A percentile compares a stretch with the other conserved stretches of the same genome.
These are phyloP conservation scores for Chlamydomonas sp. DNA, from an alignment of 139 green algal genomes.

Conservation along the genomic window DNA sequence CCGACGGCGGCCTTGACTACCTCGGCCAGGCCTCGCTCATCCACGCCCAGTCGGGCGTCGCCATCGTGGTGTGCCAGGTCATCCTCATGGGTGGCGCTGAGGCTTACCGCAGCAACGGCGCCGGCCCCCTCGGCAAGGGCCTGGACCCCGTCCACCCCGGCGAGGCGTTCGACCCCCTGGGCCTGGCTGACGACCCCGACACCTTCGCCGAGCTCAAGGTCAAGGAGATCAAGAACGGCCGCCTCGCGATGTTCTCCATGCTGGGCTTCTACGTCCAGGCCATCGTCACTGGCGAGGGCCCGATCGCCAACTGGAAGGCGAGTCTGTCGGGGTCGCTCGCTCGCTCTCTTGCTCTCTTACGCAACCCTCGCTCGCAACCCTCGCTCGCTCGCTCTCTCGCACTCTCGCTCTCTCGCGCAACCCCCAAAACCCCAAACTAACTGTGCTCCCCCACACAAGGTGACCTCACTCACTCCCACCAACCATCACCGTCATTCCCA, in stretches of 20 bases:
- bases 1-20: slow-evolving; percentile 83
- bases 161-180: slow-evolving; percentile 84
- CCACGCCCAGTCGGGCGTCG: slow-evolving; percentile 92
- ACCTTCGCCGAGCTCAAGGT: slow-evolving; percentile 78
- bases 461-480: no score
- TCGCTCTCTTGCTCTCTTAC: no score
- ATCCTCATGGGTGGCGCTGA: slow-evolving; percentile 79
- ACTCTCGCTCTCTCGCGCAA: no score
- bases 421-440: no score
- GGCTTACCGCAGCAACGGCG: slow-evolving; percentile 79
- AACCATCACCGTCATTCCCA: no score
- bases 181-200: slow-evolving; percentile 89
- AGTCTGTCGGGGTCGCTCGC: no score
- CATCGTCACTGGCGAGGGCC: slow-evolving; percentile 65
- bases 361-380: no score
- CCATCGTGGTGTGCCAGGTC: slow-evolving; percentile 81
- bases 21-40: slow-evolving; percentile 88
- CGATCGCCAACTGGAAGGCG: slow-evolving; percentile 48
- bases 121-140: slow-evolving; percentile 62
- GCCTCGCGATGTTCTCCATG: slow-evolving; percentile 72
- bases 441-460: no score
- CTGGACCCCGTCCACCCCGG: slow-evolving; percentile 69
- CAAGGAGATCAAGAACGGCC: slow-evolving; percentile 92
- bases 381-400: no score
- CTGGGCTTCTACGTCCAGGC: slow-evolving; percentile 50